Conservation (phyloP, 164 flowering plant genomes). For the Magnolia kwangsiensis region DNA sequence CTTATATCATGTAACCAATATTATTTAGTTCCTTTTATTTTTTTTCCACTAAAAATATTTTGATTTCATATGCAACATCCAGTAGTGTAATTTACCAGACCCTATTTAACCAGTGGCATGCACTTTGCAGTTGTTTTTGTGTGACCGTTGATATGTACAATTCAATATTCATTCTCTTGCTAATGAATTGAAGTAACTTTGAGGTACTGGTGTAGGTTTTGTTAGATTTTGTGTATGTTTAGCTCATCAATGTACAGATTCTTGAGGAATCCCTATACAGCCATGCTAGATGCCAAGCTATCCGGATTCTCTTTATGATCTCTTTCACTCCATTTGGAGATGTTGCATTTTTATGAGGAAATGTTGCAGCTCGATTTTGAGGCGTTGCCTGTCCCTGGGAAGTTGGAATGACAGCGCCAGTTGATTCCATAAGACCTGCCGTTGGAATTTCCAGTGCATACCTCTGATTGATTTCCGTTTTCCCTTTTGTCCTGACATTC, state of each 20-base stretch:
- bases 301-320: conserved; percentile 17
- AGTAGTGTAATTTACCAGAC: no score
- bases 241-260: conserved; percentile 2
- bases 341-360: conserved; percentile 18
- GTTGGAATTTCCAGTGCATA: neutral
- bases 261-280: conserved; percentile 15
- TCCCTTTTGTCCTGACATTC: neutral
- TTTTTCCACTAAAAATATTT: no score
- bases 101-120: no score
- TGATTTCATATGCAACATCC: neutral
- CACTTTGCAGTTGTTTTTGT: no score
- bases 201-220: neutral
- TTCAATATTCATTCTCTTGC: no score
- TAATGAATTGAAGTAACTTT: no score
- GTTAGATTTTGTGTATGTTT: conserved; percentile 3
- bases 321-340: conserved; percentile 17
- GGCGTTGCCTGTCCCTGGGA: conserved; percentile 17
- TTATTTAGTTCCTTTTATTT: no score
- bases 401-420: conserved; percentile 1
- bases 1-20: no score
- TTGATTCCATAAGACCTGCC: neutral
- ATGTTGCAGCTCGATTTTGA: conserved; percentile 25
- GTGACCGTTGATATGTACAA: no score
- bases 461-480: neutral
- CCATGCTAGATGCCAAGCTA: conserved; percentile 15